Evolutionary conservation across 805 yeast genomes (phyloP), one percentile per base, ranked within the genome.

Genomic region (Wickerhamomyces alni): DNA sequence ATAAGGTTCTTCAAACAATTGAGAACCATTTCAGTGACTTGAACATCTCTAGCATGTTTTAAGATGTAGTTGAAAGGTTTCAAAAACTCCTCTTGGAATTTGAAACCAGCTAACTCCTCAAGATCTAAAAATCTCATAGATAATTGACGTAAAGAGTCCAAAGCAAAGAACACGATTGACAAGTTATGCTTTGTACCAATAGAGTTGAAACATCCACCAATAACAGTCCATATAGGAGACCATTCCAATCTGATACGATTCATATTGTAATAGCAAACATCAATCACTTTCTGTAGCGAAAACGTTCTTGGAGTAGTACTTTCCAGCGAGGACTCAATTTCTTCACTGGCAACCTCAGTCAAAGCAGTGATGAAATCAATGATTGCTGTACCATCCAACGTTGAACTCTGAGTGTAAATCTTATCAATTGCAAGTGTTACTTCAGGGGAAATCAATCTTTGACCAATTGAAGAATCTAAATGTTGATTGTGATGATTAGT

Each of bases 241-340:
- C 99, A 93, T 63, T 94, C 96, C 45, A 93, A 80, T 60, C 96
- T 78, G 52, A 93, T 89, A 67, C 99, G 84, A 37, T 80, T 80
- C 97, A 93, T 93, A 59, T 94, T 94, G 67, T 94, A 93, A 62
- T 93, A 91, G 63, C 97, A 91, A 32, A 93, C 95, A 62, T 94
- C 99, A 38, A 93, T 95, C 72, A 93, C 85, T 58, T 93, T 93
- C 57, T 88, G 98, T 46, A 93, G 66, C 0, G 98, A 86, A 57
- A 87, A 94, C 63, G 87, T 82, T 58, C 99, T 72, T 29, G 98
- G 99, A 45, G 86, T 79, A 7, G 74, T 69, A 33, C 89, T 80
- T 54, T 78, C 79, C 7, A 88, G 89, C 1, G 95, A 83, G 0
- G 94, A 82, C 46, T 85, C 88, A 45, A 93, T 87, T 60, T 93